Evolutionary conservation across 1,284 basidiomycete species (phyloP).

Genomic region (Kalmanozyma brasiliensis): DNA sequence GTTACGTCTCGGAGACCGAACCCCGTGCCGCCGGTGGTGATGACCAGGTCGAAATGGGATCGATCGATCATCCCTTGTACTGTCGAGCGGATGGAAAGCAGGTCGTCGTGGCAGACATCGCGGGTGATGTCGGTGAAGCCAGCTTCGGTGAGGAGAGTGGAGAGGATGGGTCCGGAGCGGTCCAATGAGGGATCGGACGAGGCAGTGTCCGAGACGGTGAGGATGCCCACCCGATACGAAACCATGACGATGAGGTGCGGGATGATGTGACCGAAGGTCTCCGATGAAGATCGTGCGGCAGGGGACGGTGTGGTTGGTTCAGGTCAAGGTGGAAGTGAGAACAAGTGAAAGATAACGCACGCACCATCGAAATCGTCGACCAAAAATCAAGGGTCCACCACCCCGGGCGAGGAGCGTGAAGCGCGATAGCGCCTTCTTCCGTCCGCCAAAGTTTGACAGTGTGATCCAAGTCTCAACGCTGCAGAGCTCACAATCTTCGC

Average conservation of each 20-base stretch:
- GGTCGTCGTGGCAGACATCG: slow-evolving; percentile 43
- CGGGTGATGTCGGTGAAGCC: slow-evolving; percentile 17
- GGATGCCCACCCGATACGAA: slow-evolving; percentile 18
- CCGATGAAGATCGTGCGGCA: no score
- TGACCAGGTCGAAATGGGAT: slow-evolving; percentile 42
- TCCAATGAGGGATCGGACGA: slow-evolving; percentile 28
- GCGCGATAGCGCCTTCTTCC: no score
- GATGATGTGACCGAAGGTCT: no score
- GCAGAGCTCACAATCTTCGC: no score
- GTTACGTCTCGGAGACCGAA: slow-evolving; percentile 82
- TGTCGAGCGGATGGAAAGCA: slow-evolving; percentile 1
- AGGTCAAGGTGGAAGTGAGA: neutral
- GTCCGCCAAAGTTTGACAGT: no score
- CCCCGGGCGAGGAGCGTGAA: no score
- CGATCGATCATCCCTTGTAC: slow-evolving; percentile 23
- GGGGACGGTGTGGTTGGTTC: neutral
- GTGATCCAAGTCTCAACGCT: no score
- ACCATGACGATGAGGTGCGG: slow-evolving; percentile 1
- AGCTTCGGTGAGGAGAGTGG: slow-evolving; percentile 3
- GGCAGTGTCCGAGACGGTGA: slow-evolving; percentile 56
- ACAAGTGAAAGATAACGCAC: slow-evolving; percentile 1
- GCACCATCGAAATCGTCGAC: no score
- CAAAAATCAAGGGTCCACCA: slow-evolving; percentile 5
- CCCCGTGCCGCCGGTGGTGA: slow-evolving; percentile 87
- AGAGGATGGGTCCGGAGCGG: slow-evolving; percentile 49